A percentile compares a stretch with the other conserved stretches of the same genome.
Conservation (phyloP, 2,329 filamentous ascomycete genomes). For the Hansfordia pulvinata region DNA sequence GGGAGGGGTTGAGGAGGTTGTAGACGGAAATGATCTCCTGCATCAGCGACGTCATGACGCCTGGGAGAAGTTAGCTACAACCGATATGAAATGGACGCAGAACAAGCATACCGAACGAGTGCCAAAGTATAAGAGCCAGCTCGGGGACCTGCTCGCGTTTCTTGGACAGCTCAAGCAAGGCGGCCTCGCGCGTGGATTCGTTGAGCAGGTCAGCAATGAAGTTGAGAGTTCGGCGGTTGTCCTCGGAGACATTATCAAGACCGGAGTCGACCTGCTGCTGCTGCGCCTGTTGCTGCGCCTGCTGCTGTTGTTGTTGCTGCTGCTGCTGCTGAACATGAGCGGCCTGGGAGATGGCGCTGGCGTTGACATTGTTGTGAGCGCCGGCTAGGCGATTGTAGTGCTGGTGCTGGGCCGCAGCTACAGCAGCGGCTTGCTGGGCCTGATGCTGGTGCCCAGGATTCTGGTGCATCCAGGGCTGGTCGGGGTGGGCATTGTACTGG, state of each 20-base stretch:
- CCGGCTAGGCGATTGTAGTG: conserved; percentile 65
- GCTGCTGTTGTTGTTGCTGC: conserved; percentile 23
- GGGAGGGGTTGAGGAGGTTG: conserved; percentile 87
- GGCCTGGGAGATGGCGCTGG: conserved; percentile 20
- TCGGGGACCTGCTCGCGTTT: conserved; percentile 97
- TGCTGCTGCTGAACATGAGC: conserved; percentile 38
- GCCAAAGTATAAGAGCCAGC: conserved; percentile 91
- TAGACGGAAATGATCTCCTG: conserved; percentile 99
- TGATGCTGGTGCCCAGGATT: conserved; percentile 47
- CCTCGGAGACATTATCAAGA: conserved; percentile 66
- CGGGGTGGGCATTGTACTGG: conserved; percentile 48
- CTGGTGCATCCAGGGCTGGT: conserved; percentile 55
- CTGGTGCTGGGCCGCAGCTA: conserved; percentile 39
- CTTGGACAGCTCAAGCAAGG: conserved; percentile 91
- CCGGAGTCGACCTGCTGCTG: conserved; percentile 34
- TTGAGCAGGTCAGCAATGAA: conserved; percentile 89
- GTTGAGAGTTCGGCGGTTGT: conserved; percentile 82
- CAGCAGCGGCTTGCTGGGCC: conserved; percentile 35
- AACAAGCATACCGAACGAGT: conserved; percentile 94
- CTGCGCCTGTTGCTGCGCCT: conserved; percentile 34
- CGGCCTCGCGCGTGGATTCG: conserved; percentile 75
- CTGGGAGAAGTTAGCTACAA: too few relatives aligned
- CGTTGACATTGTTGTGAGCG: conserved; percentile 40
- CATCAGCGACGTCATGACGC: conserved; percentile 93
- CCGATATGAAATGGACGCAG: too few relatives aligned